Percentiles rank a stretch among this genome's conserved stretches.
phyloP scores from a whole-genome alignment of 2,329 filamentous ascomycete species.

The Fusarium musae region DNA sequence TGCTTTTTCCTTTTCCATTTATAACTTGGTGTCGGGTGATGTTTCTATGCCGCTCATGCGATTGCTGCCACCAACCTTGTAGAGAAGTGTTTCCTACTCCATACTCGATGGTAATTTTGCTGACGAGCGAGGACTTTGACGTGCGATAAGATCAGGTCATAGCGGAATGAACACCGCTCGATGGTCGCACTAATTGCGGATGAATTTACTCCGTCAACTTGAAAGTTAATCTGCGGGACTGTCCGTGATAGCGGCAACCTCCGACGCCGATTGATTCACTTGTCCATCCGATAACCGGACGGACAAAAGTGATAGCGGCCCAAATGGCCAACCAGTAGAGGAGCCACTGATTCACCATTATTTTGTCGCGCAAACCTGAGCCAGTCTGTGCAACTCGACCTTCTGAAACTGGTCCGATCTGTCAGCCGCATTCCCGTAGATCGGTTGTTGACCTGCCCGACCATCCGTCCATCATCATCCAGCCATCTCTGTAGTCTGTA shows the following conservation, averaged over 20 bases:
- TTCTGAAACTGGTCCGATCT: background rate
- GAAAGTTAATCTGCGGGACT: background rate
- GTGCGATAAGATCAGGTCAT: background rate
- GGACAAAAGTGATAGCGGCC: background rate
- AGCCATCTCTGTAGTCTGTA: background rate
- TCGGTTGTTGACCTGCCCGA: background rate
- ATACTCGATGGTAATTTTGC: background rate
- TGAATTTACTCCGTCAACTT: background rate
- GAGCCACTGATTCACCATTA: too few species aligned
- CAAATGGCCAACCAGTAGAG: too few species aligned
- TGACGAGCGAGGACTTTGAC: background rate
- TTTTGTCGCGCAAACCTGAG: too few species aligned
- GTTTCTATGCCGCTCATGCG: background rate
- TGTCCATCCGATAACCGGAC: background rate
- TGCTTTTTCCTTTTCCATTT: background rate
- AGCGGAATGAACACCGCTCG: background rate
- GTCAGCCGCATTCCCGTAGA: background rate
- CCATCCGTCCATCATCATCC: background rate
- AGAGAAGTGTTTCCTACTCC: background rate
- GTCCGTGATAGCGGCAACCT: background rate
- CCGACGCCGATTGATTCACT: background rate
- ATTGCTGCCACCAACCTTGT: background rate
- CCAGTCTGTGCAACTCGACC: background rate
- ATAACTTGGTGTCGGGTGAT: background rate
- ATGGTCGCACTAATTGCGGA: background rate